Conservation (phyloP, 2,329 filamentous ascomycete genomes). For the Claviceps paspali region DNA sequence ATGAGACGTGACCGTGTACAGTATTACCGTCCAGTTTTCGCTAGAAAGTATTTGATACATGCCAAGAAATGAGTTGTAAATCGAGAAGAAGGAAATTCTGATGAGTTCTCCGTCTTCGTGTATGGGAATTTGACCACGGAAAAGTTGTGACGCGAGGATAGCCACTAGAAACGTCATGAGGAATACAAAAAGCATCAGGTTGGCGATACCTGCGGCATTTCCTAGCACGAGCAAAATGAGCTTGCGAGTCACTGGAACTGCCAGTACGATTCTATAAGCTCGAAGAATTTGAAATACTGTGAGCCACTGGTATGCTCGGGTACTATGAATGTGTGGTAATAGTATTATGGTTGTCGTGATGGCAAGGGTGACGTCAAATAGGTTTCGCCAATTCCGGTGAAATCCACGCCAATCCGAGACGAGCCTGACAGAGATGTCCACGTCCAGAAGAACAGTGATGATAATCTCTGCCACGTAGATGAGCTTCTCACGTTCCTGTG, state of each 20-base stretch:
- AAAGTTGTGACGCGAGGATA: constrained; percentile 85
- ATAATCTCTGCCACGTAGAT: constrained; percentile 59
- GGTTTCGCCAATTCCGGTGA: constrained; percentile 55
- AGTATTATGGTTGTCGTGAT: constrained; percentile 74
- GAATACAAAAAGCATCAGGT: constrained; percentile 92
- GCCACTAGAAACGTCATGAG: constrained; percentile 86
- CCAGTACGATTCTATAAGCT: constrained; percentile 81
- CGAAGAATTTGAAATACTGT: constrained; percentile 87
- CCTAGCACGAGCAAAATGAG: constrained; percentile 80
- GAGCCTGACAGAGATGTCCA: constrained; percentile 74
- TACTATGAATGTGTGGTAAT: constrained; percentile 61
- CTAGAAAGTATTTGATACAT: constrained; percentile 97
- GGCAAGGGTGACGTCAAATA: constrained; percentile 67
- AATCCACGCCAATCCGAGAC: constrained; percentile 68
- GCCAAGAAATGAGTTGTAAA: constrained; percentile 90
- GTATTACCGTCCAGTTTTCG: constrained; percentile 83
- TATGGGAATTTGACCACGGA: constrained; percentile 67
- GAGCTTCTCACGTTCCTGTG: constrained; percentile 38
- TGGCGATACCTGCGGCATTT: constrained; percentile 81
- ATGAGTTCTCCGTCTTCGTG: constrained; percentile 46
- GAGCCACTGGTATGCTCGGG: constrained; percentile 71
- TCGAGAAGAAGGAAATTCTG: constrained; percentile 66
- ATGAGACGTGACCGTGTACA: constrained; percentile 67
- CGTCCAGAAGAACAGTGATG: constrained; percentile 61
- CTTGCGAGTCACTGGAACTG: constrained; percentile 72